These are phyloP conservation scores for Trichomonas tenax DNA, from an alignment of 208 protist species.

Conservation along the genomic window DNA sequence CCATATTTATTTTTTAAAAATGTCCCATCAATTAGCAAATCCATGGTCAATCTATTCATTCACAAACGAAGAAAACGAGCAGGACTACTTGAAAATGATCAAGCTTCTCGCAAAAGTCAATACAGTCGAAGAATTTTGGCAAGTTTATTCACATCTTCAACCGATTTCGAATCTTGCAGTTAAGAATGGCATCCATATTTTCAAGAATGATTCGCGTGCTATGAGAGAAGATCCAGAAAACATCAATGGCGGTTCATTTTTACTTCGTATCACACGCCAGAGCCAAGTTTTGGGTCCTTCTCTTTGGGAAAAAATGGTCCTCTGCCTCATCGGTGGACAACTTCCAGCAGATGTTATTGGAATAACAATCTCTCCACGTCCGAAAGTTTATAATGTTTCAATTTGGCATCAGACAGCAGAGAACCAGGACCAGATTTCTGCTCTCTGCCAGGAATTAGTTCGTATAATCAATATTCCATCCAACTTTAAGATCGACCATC, in stretches of 20 bases:
- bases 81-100: background rate
- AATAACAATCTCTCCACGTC: background rate
- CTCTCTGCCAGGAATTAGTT: too few relatives aligned
- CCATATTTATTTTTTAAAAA: background rate
- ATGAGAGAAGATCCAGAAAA: constrained; percentile 9
- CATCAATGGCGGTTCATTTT: background rate
- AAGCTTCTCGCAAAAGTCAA: background rate
- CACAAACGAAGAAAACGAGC: background rate
- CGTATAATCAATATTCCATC: too few relatives aligned
- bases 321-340: background rate
- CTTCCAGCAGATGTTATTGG: background rate
- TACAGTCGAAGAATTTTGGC: background rate
- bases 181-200: background rate
- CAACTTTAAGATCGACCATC: too few relatives aligned
- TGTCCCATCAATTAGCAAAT: background rate
- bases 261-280: background rate
- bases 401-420: background rate
- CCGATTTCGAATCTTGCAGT: background rate
- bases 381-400: background rate
- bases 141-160: background rate
- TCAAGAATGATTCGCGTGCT: background rate
- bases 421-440: background rate
- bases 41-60: background rate
- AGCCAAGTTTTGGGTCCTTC: background rate
- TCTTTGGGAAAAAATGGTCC: background rate